Percentiles rank a stretch among this genome's conserved stretches.
Conservation (phyloP, 345 rosid genomes). For the Clausena lansium region DNA sequence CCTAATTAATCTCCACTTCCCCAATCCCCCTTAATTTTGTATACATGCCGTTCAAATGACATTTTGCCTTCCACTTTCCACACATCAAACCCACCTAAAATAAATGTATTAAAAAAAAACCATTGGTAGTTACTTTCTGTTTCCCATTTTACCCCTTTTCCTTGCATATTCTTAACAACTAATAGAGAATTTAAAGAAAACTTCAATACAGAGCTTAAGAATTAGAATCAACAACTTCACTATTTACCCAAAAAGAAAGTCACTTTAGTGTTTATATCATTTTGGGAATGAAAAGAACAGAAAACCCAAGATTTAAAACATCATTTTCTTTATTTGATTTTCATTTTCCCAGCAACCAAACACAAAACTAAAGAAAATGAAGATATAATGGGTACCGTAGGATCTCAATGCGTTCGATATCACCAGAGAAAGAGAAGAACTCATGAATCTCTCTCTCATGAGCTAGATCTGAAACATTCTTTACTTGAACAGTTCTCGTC, state of each 20-base stretch:
- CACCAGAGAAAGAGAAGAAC: slow-evolving; percentile 97
- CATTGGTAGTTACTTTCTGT: not conserved
- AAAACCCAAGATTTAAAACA: not conserved
- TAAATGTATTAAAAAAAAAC: not conserved
- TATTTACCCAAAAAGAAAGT: not conserved
- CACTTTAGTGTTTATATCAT: not conserved
- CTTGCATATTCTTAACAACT: not conserved
- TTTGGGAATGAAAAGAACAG: not conserved
- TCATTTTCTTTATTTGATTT: not conserved
- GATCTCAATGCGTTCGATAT: slow-evolving; percentile 68
- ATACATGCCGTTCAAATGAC: not conserved
- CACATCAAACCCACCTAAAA: not conserved
- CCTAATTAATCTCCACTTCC: slow-evolving; percentile 1
- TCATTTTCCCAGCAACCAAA: slow-evolving; percentile 26
- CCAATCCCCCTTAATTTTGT: not conserved
- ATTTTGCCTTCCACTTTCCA: not conserved
- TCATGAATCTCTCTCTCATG: slow-evolving; percentile 96
- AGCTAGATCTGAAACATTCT: slow-evolving; percentile 89
- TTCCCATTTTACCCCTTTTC: not conserved
- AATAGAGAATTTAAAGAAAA: not conserved
- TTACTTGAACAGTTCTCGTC: slow-evolving; percentile 85
- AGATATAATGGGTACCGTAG: slow-evolving; percentile 37
- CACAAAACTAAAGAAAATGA: not conserved
- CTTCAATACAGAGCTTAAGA: not conserved
- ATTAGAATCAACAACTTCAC: slow-evolving; percentile 5